Conservation (phyloP, 2,329 filamentous ascomycete genomes). For the Scedosporium dehoogii region DNA sequence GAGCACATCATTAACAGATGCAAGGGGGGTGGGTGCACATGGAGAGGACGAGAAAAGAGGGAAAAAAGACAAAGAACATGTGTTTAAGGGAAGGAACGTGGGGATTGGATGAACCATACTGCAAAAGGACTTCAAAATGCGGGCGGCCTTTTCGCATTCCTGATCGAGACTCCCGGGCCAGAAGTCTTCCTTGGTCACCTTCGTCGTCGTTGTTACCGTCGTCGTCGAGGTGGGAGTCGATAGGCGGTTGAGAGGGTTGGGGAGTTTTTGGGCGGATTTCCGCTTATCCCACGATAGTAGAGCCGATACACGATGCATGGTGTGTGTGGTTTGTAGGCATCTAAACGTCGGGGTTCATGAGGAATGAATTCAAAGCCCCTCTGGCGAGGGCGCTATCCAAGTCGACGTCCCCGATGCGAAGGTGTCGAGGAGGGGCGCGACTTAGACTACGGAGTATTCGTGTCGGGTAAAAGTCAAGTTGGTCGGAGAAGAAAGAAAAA, state of each 20-base stretch:
- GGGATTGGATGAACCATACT: conserved; percentile 38
- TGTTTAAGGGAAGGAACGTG: not conserved
- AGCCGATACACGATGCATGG: conserved; percentile 13
- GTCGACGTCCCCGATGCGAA: not conserved
- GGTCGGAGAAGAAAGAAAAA: not conserved
- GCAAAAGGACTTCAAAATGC: conserved; percentile 85
- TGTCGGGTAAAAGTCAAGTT: not conserved
- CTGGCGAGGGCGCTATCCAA: not conserved
- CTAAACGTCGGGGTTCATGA: conserved; percentile 2
- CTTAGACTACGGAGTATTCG: not conserved
- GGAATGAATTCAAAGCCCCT: not conserved
- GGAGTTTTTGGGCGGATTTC: conserved; percentile 9
- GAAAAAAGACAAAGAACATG: conserved; percentile 11
- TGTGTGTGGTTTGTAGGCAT: not conserved
- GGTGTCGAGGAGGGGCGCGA: conserved; percentile 1
- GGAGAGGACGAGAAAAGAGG: conserved; percentile 6
- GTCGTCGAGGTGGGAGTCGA: conserved; percentile 15
- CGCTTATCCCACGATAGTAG: conserved; percentile 13
- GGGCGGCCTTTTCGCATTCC: conserved; percentile 84
- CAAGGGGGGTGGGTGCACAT: not conserved
- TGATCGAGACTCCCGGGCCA: conserved; percentile 80
- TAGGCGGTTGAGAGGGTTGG: not conserved
- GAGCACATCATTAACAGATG: not conserved
- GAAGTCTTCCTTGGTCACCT: conserved; percentile 48
- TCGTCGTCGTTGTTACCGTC: conserved; percentile 38